Evolutionary conservation across 768 basidiomycete genomes (phyloP), one percentile per base, ranked within the genome.

Genomic region (Dioszegia crocea): DNA sequence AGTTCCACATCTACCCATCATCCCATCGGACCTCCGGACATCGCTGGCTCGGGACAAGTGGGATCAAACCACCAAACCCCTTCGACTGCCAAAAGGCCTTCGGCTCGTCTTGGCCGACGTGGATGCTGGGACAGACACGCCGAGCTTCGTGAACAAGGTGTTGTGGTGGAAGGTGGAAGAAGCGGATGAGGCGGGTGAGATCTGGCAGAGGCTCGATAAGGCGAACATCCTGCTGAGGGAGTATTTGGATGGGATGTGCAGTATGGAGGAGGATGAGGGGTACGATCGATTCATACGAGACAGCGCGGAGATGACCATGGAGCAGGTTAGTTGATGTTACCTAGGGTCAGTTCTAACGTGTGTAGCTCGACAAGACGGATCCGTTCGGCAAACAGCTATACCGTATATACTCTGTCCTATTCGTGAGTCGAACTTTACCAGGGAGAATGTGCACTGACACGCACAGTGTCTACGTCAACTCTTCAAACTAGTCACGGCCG

Each of bases 101-200:
- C 81, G 89, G 55, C 82, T 99, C 33, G 83, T 98, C 78, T 82
- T 99, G 21, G 96, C 93, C 24, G 96, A 99, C 72, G 91, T 98
- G 16, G 89, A 96, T 68, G 91, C 89, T 9, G 96, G 96, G 10
- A 93, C 89, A 65, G 89, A 97, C 69, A 97, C 96, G 1, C 96
- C 96, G 1, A 89, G 89, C 40, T 84, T 98, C 40, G 91, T 93
- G 11, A 85, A 89, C 29, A 86, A 89, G 76, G 96, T 99, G 3
- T 78, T 96, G 63, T 85, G 85, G 67, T 98, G 94, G 94, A 83
- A 89, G 41, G 36, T 27, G 4, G 51, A 53, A 26, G 83, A 84
- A 67, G 76, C 79, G 14, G 79, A 77, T 30, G 79, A 84, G 75
- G 86, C 65, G 31, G 33, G 59, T 53, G 39, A 62, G 40, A 23